Conservation (phyloP, 495 filamentous ascomycete species). For the Penicillium bialowiezense region DNA sequence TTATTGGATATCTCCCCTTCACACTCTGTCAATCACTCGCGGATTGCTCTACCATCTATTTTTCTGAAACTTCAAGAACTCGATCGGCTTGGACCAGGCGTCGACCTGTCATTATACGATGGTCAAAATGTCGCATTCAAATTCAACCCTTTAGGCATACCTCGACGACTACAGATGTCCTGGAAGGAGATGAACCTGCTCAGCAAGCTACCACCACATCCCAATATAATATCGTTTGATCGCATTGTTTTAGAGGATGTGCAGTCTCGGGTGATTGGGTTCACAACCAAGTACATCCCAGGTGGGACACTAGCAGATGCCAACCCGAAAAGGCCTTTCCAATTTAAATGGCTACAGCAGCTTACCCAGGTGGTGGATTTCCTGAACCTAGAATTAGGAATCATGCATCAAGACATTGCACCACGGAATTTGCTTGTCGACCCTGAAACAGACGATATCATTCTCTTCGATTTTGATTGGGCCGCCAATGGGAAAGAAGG, state of each 20-base stretch:
- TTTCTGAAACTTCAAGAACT: constrained; percentile 12
- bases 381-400: constrained; percentile 36
- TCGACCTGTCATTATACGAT: constrained; percentile 8
- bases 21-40: constrained; percentile 10
- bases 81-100: constrained; percentile 17
- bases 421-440: constrained; percentile 36
- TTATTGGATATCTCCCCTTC: constrained; percentile 21
- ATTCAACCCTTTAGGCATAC: constrained; percentile 18
- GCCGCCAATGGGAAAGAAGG: constrained; percentile 21
- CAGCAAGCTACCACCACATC: constrained; percentile 28
- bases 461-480: constrained; percentile 40
- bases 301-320: constrained; percentile 22
- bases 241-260: constrained; percentile 34
- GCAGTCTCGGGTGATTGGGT: constrained; percentile 35
- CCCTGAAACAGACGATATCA: constrained; percentile 26
- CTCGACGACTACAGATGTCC: constrained; percentile 17
- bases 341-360: constrained; percentile 36
- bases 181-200: constrained; percentile 37
- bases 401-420: constrained; percentile 40
- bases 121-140: constrained; percentile 14
- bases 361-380: constrained; percentile 35
- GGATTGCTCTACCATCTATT: constrained; percentile 5
- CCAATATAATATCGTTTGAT: constrained; percentile 35
- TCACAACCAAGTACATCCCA: constrained; percentile 35
- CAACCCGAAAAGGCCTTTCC: constrained; percentile 23